Conservation (phyloP, 2,329 filamentous ascomycete genomes). For the Microdochium nivale region DNA sequence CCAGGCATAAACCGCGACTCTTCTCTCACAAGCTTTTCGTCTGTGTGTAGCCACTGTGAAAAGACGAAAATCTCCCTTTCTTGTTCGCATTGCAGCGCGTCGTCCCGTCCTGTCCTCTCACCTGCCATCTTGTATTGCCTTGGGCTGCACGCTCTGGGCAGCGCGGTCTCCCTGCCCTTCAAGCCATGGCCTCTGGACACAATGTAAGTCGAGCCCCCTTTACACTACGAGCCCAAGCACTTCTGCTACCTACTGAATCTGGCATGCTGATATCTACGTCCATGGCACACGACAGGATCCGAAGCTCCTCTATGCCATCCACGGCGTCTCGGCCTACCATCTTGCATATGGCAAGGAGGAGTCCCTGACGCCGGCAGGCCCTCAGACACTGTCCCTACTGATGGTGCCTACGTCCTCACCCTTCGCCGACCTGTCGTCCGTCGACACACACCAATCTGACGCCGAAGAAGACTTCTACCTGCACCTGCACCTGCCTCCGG, state of each 20-base stretch:
- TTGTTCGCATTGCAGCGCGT: too few species aligned
- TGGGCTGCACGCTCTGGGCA: too few species aligned
- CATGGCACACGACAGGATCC: conserved; percentile 37
- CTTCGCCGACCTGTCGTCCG: conserved; percentile 46
- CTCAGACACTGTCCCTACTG: conserved; percentile 83
- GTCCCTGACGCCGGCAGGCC: conserved; percentile 72
- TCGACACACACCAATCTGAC: conserved; percentile 41
- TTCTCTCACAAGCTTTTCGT: too few species aligned
- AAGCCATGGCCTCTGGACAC: conserved; percentile 33
- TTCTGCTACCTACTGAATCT: not conserved
- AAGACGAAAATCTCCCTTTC: too few species aligned
- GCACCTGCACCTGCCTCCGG: conserved; percentile 86
- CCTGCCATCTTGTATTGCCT: too few species aligned
- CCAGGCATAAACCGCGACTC: too few species aligned
- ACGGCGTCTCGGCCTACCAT: conserved; percentile 85
- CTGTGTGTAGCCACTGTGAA: too few species aligned
- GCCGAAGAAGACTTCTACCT: conserved; percentile 92
- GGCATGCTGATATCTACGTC: not conserved
- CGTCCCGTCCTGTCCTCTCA: too few species aligned
- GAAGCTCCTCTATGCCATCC: conserved; percentile 62
- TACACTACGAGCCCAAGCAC: not conserved
- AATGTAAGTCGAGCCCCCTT: conserved; percentile 23
- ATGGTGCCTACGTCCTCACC: conserved; percentile 90
- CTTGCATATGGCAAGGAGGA: conserved; percentile 81
- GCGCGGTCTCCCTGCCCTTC: not conserved